Conservation (phyloP, 805 yeast species). For the Scheffersomyces ergatensis region DNA sequence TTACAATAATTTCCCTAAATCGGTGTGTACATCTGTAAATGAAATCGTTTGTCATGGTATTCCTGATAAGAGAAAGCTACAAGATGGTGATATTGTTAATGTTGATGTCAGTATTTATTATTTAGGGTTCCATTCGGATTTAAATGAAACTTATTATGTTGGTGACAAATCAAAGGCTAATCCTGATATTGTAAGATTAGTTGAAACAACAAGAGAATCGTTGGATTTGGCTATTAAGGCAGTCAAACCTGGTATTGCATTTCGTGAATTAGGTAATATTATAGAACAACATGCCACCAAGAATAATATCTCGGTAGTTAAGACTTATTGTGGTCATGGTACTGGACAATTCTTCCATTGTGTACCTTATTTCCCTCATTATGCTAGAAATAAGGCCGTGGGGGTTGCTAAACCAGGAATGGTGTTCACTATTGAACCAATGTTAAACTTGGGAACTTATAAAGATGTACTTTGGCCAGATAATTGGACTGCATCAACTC, state of each 20-base stretch:
- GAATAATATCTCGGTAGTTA: conserved; percentile 80
- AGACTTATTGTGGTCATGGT: conserved; percentile 94
- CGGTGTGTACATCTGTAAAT: conserved; percentile 89
- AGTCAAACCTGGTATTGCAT: conserved; percentile 89
- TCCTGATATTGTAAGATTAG: conserved; percentile 80
- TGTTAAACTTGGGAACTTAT: conserved; percentile 84
- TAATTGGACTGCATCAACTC: conserved; percentile 92
- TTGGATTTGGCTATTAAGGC: conserved; percentile 76
- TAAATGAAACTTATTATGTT: conserved; percentile 95
- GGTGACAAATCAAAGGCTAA: conserved; percentile 84
- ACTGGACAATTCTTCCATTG: conserved; percentile 84
- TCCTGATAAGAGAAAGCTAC: conserved; percentile 81
- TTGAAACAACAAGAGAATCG: conserved; percentile 84
- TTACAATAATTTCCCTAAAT: conserved; percentile 90
- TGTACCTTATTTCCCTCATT: conserved; percentile 91
- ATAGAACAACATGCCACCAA: conserved; percentile 84
- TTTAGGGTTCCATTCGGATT: conserved; percentile 89
- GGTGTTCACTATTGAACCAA: conserved; percentile 96
- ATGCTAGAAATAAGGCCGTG: conserved; percentile 86
- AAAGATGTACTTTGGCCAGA: conserved; percentile 93
- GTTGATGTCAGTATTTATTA: conserved; percentile 83
- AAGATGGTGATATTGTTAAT: conserved; percentile 94
- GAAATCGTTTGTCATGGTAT: conserved; percentile 97
- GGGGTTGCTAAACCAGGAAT: conserved; percentile 95
- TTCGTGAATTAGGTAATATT: conserved; percentile 81